Conservation (phyloP, 202 grass and related monocot species). For the Bolboschoenoplectus hybrid region DNA sequence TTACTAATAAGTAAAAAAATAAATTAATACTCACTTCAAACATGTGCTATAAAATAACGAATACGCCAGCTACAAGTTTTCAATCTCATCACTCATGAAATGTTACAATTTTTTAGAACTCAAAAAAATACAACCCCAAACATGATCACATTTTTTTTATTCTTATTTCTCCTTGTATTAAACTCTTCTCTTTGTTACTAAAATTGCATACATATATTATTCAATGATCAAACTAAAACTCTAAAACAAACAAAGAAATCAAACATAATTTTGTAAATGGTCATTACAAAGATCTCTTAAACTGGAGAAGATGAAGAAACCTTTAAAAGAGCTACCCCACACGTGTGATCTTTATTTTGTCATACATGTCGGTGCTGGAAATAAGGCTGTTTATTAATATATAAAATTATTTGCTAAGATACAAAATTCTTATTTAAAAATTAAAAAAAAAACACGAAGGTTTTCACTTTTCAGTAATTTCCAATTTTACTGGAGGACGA, state of each 20-base stretch:
- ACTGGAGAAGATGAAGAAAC: neutral
- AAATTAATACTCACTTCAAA: neutral
- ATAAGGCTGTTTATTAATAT: neutral
- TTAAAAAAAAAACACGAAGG: too few species aligned
- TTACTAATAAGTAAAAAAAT: neutral
- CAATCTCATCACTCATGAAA: neutral
- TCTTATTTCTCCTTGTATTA: too few species aligned
- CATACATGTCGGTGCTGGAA: conserved; percentile 28
- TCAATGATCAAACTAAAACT: neutral
- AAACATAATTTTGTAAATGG: neutral
- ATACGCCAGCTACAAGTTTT: neutral
- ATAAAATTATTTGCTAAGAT: neutral
- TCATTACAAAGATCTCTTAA: neutral
- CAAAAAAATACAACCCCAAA: too few species aligned
- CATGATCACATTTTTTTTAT: too few species aligned
- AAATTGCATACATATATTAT: too few species aligned
- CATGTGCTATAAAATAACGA: neutral
- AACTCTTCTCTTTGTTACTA: too few species aligned
- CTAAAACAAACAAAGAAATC: neutral
- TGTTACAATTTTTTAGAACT: too few species aligned
- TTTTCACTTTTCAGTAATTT: too few species aligned
- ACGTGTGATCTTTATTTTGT: conserved; percentile 3
- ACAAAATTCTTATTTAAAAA: too few species aligned
- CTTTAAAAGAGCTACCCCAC: neutral
- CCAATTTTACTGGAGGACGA: too few species aligned